phyloP scores from a whole-genome alignment of 768 basidiomycete species.

The Amanita muscaria region DNA sequence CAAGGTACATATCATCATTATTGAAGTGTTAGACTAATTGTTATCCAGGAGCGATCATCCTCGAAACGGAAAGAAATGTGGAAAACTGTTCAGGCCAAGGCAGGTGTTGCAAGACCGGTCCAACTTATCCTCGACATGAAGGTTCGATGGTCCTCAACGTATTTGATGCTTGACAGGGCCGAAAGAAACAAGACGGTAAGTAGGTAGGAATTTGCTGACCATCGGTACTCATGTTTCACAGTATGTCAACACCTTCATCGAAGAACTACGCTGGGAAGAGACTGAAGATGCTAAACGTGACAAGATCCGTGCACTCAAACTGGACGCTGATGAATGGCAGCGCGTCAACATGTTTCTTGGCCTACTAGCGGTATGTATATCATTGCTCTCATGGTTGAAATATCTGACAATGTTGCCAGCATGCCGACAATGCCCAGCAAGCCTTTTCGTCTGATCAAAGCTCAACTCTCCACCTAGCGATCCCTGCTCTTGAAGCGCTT shows the following conservation, averaged over 20 bases:
- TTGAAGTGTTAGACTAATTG: background rate
- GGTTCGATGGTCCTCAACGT: conserved; percentile 5
- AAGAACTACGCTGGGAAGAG: too few relatives aligned
- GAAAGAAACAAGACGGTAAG: conserved; percentile 11
- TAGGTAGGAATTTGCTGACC: conserved; percentile 19
- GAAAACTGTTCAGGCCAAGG: background rate
- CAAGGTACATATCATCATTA: background rate
- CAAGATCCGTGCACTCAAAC: too few relatives aligned
- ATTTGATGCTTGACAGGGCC: background rate
- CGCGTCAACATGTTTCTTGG: too few relatives aligned
- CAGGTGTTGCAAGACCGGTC: conserved; percentile 8
- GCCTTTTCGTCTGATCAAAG: conserved; percentile 21
- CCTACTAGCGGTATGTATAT: conserved; percentile 17
- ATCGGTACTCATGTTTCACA: conserved; percentile 14
- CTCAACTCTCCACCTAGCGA: conserved; percentile 19
- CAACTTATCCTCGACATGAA: conserved; percentile 1
- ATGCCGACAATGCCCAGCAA: conserved; percentile 23
- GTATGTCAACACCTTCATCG: conserved; percentile 17
- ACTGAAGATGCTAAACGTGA: too few relatives aligned
- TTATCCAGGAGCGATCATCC: conserved; percentile 18
- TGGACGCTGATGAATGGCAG: too few relatives aligned
- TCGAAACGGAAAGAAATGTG: conserved; percentile 14
- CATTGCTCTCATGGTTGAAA: background rate
- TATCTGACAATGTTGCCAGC: conserved; percentile 11
- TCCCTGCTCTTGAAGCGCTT: conserved; percentile 25